These are phyloP conservation scores for Tetrahymena malaccensis DNA, from an alignment of 73 alveolate species.

Conservation along the genomic window DNA sequence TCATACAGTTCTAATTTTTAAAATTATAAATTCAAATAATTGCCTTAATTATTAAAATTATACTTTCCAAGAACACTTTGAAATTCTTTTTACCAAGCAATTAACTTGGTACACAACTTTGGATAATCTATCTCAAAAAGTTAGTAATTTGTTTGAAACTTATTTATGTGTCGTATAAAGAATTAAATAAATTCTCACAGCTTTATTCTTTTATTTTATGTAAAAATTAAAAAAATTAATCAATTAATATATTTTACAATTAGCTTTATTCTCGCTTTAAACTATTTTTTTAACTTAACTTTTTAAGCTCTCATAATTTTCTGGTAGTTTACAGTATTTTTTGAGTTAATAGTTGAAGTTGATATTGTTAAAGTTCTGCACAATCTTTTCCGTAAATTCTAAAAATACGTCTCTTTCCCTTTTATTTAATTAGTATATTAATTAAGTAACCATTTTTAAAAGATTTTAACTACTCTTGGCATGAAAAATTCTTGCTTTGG, in stretches of 20 bases:
- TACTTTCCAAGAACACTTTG: neutral
- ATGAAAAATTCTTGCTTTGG: neutral
- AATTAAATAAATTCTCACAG: neutral
- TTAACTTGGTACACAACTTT: constrained; percentile 2
- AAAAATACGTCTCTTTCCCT: neutral
- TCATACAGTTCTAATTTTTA: neutral
- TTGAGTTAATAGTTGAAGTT: constrained; percentile 47
- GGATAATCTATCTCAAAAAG: neutral
- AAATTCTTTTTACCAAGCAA: constrained; percentile 9
- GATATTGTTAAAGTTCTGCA: constrained; percentile 33
- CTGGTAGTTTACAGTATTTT: constrained; percentile 61
- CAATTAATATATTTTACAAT: neutral
- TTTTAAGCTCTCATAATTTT: constrained; percentile 44
- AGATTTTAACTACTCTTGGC: neutral
- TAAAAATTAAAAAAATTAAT: neutral
- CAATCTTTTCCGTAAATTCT: constrained; percentile 8
- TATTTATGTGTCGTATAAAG: neutral
- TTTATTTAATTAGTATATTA: neutral
- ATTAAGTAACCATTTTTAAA: neutral
- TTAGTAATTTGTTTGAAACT: neutral
- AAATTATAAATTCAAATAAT: neutral
- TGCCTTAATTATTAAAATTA: neutral
- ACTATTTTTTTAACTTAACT: neutral
- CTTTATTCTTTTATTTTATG: neutral
- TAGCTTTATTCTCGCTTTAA: neutral